Base-by-base conservation (phyloP, 768 basidiomycete genomes). In the Lepiota subincarnata region DNA sequence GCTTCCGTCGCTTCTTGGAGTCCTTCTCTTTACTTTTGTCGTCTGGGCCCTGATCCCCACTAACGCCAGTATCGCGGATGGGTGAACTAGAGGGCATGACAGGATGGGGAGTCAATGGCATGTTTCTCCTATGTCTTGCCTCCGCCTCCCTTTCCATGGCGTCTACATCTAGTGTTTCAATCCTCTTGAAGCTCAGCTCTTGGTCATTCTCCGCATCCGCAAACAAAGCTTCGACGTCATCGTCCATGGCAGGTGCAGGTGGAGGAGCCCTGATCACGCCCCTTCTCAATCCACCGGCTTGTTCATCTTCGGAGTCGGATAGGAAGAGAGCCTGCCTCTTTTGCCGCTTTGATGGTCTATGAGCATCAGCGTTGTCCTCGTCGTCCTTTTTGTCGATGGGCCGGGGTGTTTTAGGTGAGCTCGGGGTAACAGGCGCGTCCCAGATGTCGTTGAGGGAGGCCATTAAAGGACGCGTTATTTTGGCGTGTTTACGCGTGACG, bases 361-460 rank as follows among this genome's bases (percentile, higher is more conserved):
- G 58, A 11, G 55, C 16, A 18, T 48, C 14, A 3, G 49, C 61
- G 5, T 63, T 61, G 10, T 31, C 31, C 10, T 11, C 1, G 0
- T 65, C 64, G 12, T 60, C 55, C 24, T 69, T 63, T 3, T 44
- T 48, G 16, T 56, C 36, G 39, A 47, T 36, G 19, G 16, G 57
- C 51, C 16, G 57, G 18, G 46, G 50, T 49, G 46, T 51, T 47
- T 55, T 55, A 16, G 58, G 36, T 4, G 59, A 59, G 18, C 62
- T 60, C 11, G 60, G 57, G 19, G 64, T 68, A 56, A 74, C 62
- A 35, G 80, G 77, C 19, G 75, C 77, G 59, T 86, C 77, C 81
- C 81, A 86, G 64, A 87, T 86, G 59, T 75, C 72, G 58, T 78
- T 77, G 65, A 84, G 63, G 36, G 77, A 63, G 61, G 64, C 58